Percentiles rank a stretch among this genome's conserved stretches.
Evolutionary conservation across 169 alveolate species (phyloP).

Genomic region (Babesia microti): DNA sequence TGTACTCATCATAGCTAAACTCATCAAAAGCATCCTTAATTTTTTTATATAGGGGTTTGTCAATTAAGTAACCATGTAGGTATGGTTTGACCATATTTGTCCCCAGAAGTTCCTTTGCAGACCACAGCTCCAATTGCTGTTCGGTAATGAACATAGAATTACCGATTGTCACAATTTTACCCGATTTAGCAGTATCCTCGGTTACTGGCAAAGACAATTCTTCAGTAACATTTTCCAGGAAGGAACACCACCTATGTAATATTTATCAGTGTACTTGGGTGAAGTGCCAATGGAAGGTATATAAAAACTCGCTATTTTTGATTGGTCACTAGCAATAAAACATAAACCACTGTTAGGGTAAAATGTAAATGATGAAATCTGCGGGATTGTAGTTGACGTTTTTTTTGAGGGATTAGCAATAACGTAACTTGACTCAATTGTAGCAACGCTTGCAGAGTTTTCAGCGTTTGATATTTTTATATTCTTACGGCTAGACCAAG

Average conservation of each 20-base stretch:
- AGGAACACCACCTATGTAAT: slow-evolving; percentile 80
- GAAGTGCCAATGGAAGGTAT: slow-evolving; percentile 89
- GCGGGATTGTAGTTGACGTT: slow-evolving; percentile 10
- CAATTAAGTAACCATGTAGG: slow-evolving; percentile 85
- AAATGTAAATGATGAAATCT: slow-evolving; percentile 50
- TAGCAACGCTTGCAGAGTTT: slow-evolving; percentile 21
- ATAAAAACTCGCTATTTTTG: slow-evolving; percentile 82
- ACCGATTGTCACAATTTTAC: slow-evolving; percentile 42
- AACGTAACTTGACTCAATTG: slow-evolving; percentile 18
- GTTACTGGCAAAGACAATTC: slow-evolving; percentile 80
- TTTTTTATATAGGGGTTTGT: slow-evolving; percentile 13
- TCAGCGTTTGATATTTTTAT: slow-evolving; percentile 39
- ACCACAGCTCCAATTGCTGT: slow-evolving; percentile 82
- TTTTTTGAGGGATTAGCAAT: slow-evolving; percentile 2
- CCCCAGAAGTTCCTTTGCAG: slow-evolving; percentile 83
- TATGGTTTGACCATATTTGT: slow-evolving; percentile 84
- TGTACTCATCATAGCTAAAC: slow-evolving; percentile 34
- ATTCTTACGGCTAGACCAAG: slow-evolving; percentile 51
- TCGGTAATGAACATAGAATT: slow-evolving; percentile 75
- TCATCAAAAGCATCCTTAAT: slow-evolving; percentile 19
- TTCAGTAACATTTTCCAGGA: slow-evolving; percentile 89
- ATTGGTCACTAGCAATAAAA: slow-evolving; percentile 82
- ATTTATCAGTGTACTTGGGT: slow-evolving; percentile 64
- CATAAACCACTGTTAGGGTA: slow-evolving; percentile 82
- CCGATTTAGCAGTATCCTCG: slow-evolving; percentile 38